Conservation (phyloP, 1,284 basidiomycete species). For the Golubevia pallescens region DNA sequence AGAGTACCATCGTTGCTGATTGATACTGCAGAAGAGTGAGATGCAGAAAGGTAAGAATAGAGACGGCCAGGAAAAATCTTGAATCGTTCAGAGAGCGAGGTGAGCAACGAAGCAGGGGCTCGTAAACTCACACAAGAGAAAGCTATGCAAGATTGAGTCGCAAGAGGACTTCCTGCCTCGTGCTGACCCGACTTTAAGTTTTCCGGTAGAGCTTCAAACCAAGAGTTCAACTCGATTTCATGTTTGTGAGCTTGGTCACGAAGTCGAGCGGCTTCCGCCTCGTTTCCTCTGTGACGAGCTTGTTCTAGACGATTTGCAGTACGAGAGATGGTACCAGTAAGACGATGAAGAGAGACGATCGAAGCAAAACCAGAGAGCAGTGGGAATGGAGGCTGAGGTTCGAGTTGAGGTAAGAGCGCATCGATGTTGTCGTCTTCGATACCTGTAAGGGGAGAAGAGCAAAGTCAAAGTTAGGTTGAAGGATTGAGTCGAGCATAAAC, state of each 20-base stretch:
- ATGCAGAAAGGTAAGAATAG: too few species aligned
- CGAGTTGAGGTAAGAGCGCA: not conserved
- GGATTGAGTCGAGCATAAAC: too few species aligned
- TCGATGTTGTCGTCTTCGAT: slow-evolving; percentile 14
- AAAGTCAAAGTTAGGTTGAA: too few species aligned
- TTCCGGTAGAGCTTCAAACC: slow-evolving; percentile 5
- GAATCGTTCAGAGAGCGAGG: too few species aligned
- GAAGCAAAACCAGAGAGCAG: slow-evolving; percentile 7
- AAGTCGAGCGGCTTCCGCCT: not conserved
- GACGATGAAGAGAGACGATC: slow-evolving; percentile 2
- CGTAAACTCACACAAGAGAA: not conserved
- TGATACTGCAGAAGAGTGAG: not conserved
- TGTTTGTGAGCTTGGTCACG: not conserved
- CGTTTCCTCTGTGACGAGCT: not conserved
- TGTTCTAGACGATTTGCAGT: slow-evolving; percentile 4
- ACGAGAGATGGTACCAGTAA: slow-evolving; percentile 2
- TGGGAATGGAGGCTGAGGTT: not conserved
- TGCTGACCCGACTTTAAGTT: not conserved
- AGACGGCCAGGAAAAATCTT: too few species aligned
- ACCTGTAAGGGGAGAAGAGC: too few species aligned
- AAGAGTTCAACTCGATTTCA: slow-evolving; percentile 6
- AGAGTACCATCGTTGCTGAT: slow-evolving; percentile 6
- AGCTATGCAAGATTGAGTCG: slow-evolving; percentile 7
- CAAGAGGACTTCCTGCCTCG: not conserved
- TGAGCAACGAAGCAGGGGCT: too few species aligned